Evolutionary conservation across 176 grass and related monocot genomes (phyloP).

Genomic region (Aegilops bicornis): DNA sequence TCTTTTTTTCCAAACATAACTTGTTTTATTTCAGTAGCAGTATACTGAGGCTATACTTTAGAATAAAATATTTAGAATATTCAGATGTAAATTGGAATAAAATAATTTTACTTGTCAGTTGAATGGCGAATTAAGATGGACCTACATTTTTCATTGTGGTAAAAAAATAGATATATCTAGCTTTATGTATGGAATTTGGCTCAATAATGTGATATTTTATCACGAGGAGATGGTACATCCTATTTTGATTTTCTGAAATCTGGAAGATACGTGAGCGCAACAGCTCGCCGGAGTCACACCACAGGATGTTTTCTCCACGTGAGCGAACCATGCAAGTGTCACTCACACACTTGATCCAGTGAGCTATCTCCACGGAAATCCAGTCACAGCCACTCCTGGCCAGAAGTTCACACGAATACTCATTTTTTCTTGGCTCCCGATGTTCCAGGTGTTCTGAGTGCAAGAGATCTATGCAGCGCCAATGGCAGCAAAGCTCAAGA

Average conservation of each 20-base stretch:
- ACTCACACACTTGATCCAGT: not conserved
- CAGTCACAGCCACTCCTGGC: not conserved
- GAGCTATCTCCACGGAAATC: not conserved
- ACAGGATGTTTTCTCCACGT: not conserved
- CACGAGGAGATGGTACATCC: too few species aligned
- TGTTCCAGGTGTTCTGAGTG: not conserved
- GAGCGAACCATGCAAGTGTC: not conserved
- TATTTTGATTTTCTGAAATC: too few species aligned
- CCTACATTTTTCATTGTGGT: too few species aligned
- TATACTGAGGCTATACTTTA: not conserved
- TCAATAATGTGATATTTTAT: too few species aligned
- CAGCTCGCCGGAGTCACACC: too few species aligned
- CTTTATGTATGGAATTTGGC: too few species aligned
- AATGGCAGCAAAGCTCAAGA: too few species aligned
- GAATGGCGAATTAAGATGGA: not conserved
- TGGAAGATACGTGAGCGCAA: too few species aligned
- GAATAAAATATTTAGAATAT: not conserved
- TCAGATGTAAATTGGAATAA: too few species aligned
- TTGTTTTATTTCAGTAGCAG: too few species aligned
- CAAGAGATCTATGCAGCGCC: not conserved
- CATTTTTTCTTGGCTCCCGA: not conserved
- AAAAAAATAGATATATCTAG: too few species aligned
- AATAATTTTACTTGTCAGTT: not conserved
- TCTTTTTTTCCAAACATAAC: too few species aligned
- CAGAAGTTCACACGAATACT: not conserved